Evolutionary conservation across 495 filamentous ascomycete genomes (phyloP).

Genomic region (Cercophora sp.): DNA sequence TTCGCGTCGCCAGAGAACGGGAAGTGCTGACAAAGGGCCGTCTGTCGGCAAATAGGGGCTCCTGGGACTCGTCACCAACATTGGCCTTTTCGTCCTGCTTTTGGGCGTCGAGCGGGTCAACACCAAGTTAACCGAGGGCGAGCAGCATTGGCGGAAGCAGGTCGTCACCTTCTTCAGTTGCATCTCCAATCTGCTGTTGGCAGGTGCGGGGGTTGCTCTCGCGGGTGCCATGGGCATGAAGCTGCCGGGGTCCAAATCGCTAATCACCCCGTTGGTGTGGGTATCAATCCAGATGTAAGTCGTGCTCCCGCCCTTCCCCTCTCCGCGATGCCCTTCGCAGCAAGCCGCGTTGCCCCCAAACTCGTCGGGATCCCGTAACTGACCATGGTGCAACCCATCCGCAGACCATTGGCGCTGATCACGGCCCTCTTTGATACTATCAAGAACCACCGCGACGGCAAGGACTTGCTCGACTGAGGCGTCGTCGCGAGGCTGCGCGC

Average conservation of each 20-base stretch:
- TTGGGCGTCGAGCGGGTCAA: constrained; percentile 20
- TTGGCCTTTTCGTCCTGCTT: constrained; percentile 19
- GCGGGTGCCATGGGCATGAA: constrained; percentile 18
- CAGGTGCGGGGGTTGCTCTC: constrained; percentile 22
- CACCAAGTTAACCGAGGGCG: constrained; percentile 25
- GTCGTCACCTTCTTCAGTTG: constrained; percentile 25
- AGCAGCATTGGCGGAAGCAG: constrained; percentile 31
- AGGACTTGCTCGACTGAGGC: constrained; percentile 25
- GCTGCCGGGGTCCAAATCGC: constrained; percentile 13
- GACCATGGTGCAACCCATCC: not conserved
- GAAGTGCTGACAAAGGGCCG: not conserved
- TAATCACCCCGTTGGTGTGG: constrained; percentile 24
- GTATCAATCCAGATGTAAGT: constrained; percentile 24
- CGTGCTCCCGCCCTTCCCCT: not conserved
- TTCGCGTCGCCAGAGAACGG: not conserved
- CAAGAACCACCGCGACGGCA: constrained; percentile 28
- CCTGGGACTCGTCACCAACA: constrained; percentile 22
- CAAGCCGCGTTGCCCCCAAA: not conserved
- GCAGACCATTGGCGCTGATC: constrained; percentile 18
- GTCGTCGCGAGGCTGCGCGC: too few relatives aligned
- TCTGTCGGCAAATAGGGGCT: constrained; percentile 20
- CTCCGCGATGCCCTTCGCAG: not conserved
- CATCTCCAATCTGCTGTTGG: constrained; percentile 25
- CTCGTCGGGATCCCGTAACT: constrained; percentile 5
- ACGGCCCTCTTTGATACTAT: constrained; percentile 25